These are phyloP conservation scores for Aphanomyces cochlioides DNA, from an alignment of 352 stramenopile species.

Conservation along the genomic window DNA sequence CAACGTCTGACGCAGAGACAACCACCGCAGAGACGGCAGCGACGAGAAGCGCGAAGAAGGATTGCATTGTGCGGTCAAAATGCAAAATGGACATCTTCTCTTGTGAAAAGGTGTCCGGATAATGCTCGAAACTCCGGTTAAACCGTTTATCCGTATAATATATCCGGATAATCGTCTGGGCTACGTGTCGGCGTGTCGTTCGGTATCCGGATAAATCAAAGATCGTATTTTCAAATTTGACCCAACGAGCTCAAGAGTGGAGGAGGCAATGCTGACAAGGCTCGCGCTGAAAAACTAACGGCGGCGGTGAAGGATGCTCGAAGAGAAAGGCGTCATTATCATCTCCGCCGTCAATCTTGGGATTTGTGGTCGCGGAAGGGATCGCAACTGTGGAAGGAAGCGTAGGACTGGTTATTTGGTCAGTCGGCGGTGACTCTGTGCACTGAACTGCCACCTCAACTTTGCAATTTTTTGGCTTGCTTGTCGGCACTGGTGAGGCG, in stretches of 20 bases:
- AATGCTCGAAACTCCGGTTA: neutral
- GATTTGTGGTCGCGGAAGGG: no score
- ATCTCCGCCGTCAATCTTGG: neutral
- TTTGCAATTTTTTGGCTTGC: no score
- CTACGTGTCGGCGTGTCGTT: conserved; percentile 17
- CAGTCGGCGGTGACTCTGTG: no score
- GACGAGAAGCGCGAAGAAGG: conserved; percentile 25
- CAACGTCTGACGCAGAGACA: conserved; percentile 62
- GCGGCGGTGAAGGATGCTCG: neutral
- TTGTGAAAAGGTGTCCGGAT: neutral
- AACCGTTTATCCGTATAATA: neutral
- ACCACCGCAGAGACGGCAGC: conserved; percentile 45
- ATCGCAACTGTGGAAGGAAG: no score
- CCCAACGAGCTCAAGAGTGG: neutral
- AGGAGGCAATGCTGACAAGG: neutral
- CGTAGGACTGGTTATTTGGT: no score
- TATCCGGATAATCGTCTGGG: conserved; percentile 18
- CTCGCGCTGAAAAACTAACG: neutral
- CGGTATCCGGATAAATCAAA: conserved; percentile 16
- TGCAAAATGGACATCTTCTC: conserved; percentile 5
- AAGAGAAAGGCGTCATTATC: neutral
- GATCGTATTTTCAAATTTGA: neutral
- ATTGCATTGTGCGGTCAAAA: conserved; percentile 13
- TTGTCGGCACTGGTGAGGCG: no score
- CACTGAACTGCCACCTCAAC: no score